Base-by-base conservation (phyloP, 306 rosid genomes). In the Vachellia pachyceras region DNA sequence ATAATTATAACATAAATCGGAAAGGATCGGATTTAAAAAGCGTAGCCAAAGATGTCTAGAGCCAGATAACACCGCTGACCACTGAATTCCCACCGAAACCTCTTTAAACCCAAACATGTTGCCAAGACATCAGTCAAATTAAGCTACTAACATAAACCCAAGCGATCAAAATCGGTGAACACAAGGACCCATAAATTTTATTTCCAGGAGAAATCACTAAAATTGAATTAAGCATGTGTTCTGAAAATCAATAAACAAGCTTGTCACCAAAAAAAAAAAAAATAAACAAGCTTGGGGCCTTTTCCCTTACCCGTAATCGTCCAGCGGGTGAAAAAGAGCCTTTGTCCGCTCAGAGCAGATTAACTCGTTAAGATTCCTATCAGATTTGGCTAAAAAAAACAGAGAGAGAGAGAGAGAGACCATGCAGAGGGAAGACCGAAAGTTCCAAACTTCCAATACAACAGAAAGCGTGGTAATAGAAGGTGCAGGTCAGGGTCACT, bases 301-400 rank as follows among this genome's bases (percentile, higher is more conserved):
- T 73, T 70, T 58, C 2, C 35, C 76, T 87, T 63, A 89, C 93
- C 92, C 69, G 89, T 64, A 87, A 88, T 39, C 77, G 83, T 86
- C 70, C 69, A 76, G 1, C 37, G 69, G 54, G 33, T 72, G 50
- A 77, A 78, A 72, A 65, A 54, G 88, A 81, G 88, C 85, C 97
- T 90, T 29, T 90, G 86, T 86, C 89, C 76, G 81, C 86, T 86
- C 77, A 73, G 78, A 77, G 88, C 36, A 75, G 73, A 85, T 84
- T 83, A 88, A 86, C 80, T 75, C 87, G 85, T 55, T 69, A 86
- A 82, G 88, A 84, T 84, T 81, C 84, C 81, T 82, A 85, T 74
- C 81, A 79, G 82, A 86, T 84, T 82, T 76, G 58, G 55, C 42
- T 7, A 69, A 47, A 54, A 54, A 17, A 15, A 4, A 29, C 33